phyloP scores from a whole-genome alignment of 208 protist genomes.

The Sergeia podlipaevii region DNA sequence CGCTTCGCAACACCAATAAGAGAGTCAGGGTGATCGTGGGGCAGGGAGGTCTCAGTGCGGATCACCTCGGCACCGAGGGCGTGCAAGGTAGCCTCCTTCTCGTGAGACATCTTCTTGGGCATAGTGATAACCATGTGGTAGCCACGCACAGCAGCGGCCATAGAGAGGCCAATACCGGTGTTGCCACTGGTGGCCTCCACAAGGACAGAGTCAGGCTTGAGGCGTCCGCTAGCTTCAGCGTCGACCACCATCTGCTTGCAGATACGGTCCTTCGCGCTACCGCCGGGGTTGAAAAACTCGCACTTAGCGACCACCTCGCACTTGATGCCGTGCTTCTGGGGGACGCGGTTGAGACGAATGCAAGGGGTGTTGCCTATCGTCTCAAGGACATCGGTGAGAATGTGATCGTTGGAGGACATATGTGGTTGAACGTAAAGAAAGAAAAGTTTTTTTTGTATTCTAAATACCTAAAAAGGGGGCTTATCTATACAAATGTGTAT shows the following conservation, averaged over 20 bases:
- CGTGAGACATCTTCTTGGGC: conserved; percentile 98
- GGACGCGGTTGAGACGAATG: conserved; percentile 83
- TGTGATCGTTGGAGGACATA: neutral
- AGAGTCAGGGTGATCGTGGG: conserved; percentile 94
- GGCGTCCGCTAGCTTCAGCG: conserved; percentile 87
- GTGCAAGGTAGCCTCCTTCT: conserved; percentile 93
- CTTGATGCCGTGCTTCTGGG: conserved; percentile 59
- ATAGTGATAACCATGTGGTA: conserved; percentile 98
- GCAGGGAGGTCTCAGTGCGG: conserved; percentile 94
- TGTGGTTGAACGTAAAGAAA: neutral
- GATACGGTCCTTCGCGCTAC: conserved; percentile 98
- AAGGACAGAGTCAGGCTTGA: conserved; percentile 93
- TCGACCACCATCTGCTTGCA: conserved; percentile 95
- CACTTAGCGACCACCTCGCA: conserved; percentile 92
- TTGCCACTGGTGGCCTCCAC: conserved; percentile 98
- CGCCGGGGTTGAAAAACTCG: conserved; percentile 92
- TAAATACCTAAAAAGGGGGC: neutral
- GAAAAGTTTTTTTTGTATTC: neutral
- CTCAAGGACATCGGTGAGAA: conserved; percentile 65
- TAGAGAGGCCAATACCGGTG: conserved; percentile 95
- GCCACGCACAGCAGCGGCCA: conserved; percentile 93
- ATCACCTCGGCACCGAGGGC: conserved; percentile 96
- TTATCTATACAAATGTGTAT: conserved; percentile 3
- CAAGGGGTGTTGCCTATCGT: conserved; percentile 85
- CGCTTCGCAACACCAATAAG: conserved; percentile 95